Evolutionary conservation across 495 filamentous ascomycete species (phyloP), one percentile per base, ranked within the genome.

Genomic region (Daldinia grandis): DNA sequence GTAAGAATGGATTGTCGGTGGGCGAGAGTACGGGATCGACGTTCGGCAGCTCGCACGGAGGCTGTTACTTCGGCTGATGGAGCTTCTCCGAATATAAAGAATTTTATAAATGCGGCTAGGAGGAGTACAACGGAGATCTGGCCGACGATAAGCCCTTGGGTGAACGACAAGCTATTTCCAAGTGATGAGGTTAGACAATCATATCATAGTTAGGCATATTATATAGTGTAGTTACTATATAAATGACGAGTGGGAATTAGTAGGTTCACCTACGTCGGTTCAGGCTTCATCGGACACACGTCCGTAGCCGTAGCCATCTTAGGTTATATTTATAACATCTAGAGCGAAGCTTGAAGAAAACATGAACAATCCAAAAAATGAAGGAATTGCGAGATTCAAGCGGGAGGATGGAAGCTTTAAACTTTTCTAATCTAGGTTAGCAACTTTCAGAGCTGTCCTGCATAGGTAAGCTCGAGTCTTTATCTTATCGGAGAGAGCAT

Each of bases 61-160:
- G 89, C 88, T 2, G 88, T 87, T 31, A 91, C 89, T 49, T 95
- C 94, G 42, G 93, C 87, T 1, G 90, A 91, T 0, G 95, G 93
- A 28, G 92, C 87, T 75, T 99, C 95, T 74, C 95, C 95, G 74
- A 99, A 98, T 79, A 99, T 97, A 88, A 99, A 99, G 87, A 97
- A 99, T 80, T 97, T 97, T 80, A 99, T 99, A 83, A 99, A 99
- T 70, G 90, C 91, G 55, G 93, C 93, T 65, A 98, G 88, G 61
- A 98, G 81, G 28, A 98, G 83, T 4, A 97, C 91, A 30, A 99
- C 90, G 31, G 93, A 95, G 62, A 98, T 85, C 78, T 99, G 95
- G 51, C 95, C 95, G 54, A 98, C 85, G 66, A 99, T 87, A 71
- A 99, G 92, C 27, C 95, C 95, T 80, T 97, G 92, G 9, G 92